These are phyloP conservation scores for Lophiostoma macrostomum DNA, from an alignment of 495 filamentous ascomycete genomes.

Conservation along the genomic window DNA sequence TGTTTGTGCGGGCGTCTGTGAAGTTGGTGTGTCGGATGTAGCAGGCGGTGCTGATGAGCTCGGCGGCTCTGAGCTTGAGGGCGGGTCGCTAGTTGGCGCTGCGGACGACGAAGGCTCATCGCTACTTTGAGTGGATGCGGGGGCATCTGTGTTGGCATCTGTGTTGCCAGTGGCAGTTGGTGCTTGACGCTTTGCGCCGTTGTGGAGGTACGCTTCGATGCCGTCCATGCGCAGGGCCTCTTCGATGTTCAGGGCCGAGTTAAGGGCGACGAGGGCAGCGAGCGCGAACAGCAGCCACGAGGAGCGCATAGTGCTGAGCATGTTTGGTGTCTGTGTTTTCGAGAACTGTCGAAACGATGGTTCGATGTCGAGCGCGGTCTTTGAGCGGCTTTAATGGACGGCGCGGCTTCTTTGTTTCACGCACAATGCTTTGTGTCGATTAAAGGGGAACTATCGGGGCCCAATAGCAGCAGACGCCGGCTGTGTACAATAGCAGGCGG, in stretches of 20 bases:
- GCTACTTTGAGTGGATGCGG: too few relatives aligned
- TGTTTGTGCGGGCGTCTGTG: too few relatives aligned
- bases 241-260: conserved; percentile 24
- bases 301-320: conserved; percentile 23
- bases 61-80: background rate
- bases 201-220: conserved; percentile 24
- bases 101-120: conserved; percentile 8
- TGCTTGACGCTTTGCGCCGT: conserved; percentile 17
- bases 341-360: background rate
- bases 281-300: conserved; percentile 31
- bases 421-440: background rate
- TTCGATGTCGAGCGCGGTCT: too few relatives aligned
- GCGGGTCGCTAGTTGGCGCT: background rate
- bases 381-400: too few relatives aligned
- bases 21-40: too few relatives aligned
- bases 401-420: background rate
- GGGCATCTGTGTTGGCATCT: conserved; percentile 12
- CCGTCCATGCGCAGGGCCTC: conserved; percentile 29
- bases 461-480: too few relatives aligned
- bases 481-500: too few relatives aligned
- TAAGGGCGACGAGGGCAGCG: conserved; percentile 19
- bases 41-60: conserved; percentile 1
- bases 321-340: conserved; percentile 9
- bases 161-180: conserved; percentile 20
- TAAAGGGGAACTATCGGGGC: background rate